Conservation (phyloP, 2,329 filamentous ascomycete species). For the Thermochaetoides dissita region DNA sequence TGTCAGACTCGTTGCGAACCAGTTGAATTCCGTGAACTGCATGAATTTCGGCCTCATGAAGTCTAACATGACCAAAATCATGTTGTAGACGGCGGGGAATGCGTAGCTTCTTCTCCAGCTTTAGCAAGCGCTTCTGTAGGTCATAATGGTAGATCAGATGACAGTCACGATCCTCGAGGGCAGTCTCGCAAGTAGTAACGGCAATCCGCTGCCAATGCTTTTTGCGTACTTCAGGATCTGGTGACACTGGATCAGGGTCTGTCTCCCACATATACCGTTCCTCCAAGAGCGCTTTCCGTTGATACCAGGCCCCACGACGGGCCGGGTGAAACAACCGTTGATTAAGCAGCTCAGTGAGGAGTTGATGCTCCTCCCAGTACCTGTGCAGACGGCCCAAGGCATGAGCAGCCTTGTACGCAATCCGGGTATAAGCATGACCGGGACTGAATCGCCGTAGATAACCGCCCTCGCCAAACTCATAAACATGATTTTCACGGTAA, state of each 20-base stretch:
- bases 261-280: constrained; percentile 81
- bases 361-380: constrained; percentile 58
- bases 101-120: constrained; percentile 73
- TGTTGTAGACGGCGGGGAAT: constrained; percentile 79
- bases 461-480: constrained; percentile 70
- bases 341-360: constrained; percentile 60
- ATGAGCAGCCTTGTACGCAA: constrained; percentile 74
- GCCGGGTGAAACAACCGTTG: constrained; percentile 78
- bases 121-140: constrained; percentile 81
- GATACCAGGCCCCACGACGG: constrained; percentile 83
- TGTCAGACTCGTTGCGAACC: constrained; percentile 38
- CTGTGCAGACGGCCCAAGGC: constrained; percentile 72
- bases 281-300: constrained; percentile 83
- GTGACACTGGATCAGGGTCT: constrained; percentile 26
- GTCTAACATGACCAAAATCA: constrained; percentile 74
- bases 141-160: constrained; percentile 92
- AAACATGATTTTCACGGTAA: constrained; percentile 60
- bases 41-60: constrained; percentile 63
- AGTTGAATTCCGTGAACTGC: constrained; percentile 66
- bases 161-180: constrained; percentile 74
- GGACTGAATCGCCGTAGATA: constrained; percentile 85
- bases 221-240: constrained; percentile 43
- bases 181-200: constrained; percentile 67
- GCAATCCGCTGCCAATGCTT: constrained; percentile 72
- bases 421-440: constrained; percentile 83